Conservation (phyloP, 75 land plant genomes). For the Isoetes taiwanensis region DNA sequence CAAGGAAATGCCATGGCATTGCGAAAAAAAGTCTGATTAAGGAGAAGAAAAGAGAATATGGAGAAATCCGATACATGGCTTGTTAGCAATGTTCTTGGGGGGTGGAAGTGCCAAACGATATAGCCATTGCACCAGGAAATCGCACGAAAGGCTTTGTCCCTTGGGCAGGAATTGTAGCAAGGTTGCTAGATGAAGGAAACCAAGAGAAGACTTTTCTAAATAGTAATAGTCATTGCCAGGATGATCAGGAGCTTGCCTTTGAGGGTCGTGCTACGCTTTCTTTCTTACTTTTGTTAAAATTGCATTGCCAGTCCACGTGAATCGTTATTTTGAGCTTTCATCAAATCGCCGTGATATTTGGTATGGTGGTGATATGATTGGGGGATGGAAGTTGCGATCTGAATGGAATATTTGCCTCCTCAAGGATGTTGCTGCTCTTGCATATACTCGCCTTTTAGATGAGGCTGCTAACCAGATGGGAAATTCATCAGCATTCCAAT, state of each 20-base stretch:
- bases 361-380: conserved; percentile 97
- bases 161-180: conserved; percentile 87
- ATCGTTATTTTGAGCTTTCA: conserved; percentile 92
- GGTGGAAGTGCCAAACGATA: conserved; percentile 32
- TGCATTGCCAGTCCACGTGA: conserved; percentile 80
- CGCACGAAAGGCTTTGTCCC: conserved; percentile 55
- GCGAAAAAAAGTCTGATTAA: conserved; percentile 40
- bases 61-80: conserved; percentile 48
- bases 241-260: too few relatives aligned
- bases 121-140: conserved; percentile 24
- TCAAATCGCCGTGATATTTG: conserved; percentile 91
- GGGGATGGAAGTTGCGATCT: conserved; percentile 82
- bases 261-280: conserved; percentile 95
- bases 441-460: conserved; percentile 61
- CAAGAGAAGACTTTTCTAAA: too few relatives aligned
- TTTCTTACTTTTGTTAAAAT: conserved; percentile 71
- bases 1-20: conserved; percentile 43
- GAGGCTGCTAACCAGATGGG: conserved; percentile 51
- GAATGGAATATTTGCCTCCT: conserved; percentile 77
- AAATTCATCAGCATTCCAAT: conserved; percentile 39
- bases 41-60: conserved; percentile 18
- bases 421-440: conserved; percentile 75
- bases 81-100: conserved; percentile 53
- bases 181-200: conserved; percentile 31
- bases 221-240: too few relatives aligned